A percentile compares a stretch with the other conserved stretches of the same genome.
These are phyloP conservation scores for Penicillium psychrofluorescens DNA, from an alignment of 495 filamentous ascomycete genomes.

Conservation along the genomic window DNA sequence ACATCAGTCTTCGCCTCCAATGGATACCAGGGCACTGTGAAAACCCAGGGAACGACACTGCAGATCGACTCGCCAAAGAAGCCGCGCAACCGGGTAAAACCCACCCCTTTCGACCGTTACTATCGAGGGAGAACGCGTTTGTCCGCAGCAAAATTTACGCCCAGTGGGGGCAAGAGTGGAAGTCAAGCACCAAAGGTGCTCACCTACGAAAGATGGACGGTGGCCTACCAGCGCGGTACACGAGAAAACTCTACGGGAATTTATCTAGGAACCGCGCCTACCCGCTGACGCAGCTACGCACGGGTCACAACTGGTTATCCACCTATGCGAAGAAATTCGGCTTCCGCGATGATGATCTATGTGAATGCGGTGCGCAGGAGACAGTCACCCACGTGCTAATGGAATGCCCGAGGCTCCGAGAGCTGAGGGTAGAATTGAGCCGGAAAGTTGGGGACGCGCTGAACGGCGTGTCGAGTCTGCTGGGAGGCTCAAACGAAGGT, in stretches of 20 bases:
- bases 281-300: constrained; percentile 1
- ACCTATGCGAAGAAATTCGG: background rate
- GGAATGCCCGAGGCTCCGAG: background rate
- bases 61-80: too few species aligned
- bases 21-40: constrained; percentile 3
- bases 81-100: too few species aligned
- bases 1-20: constrained; percentile 1
- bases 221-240: background rate
- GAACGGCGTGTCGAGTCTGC: background rate
- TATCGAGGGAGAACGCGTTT: constrained; percentile 1
- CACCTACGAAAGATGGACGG: constrained; percentile 4
- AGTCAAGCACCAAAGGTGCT: background rate
- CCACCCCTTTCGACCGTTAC: constrained; percentile 1
- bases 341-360: constrained; percentile 2
- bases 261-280: constrained; percentile 2
- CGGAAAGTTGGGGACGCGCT: constrained; percentile 1
- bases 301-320: constrained; percentile 5
- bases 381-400: constrained; percentile 3
- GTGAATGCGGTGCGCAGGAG: constrained; percentile 2
- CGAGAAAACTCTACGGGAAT: background rate
- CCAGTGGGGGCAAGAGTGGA: constrained; percentile 7
- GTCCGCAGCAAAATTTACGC: background rate
- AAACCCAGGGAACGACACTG: too few species aligned
- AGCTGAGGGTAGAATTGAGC: background rate
- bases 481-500: constrained; percentile 6